Evolutionary conservation across 306 rosid genomes (phyloP).

Genomic region (Coriaria nepalensis): DNA sequence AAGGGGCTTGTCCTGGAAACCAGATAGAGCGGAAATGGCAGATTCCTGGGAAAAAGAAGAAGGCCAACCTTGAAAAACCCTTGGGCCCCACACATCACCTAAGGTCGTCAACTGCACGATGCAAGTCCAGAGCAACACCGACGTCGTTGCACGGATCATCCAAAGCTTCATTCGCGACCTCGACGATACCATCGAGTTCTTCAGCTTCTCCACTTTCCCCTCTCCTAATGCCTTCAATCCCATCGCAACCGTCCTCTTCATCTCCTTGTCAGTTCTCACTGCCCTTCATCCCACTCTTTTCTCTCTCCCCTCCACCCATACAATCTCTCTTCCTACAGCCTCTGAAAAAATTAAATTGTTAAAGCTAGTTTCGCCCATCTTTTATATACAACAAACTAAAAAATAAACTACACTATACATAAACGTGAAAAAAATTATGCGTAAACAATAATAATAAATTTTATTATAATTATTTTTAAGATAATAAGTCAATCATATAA

Average conservation of each 20-base stretch:
- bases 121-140: conserved; percentile 37
- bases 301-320: background rate
- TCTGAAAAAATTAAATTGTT: too few relatives aligned
- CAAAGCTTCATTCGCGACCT: conserved; percentile 30
- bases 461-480: too few relatives aligned
- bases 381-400: too few relatives aligned
- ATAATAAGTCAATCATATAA: too few relatives aligned
- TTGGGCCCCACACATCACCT: conserved; percentile 14
- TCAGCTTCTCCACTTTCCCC: conserved; percentile 24
- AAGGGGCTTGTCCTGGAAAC: conserved; percentile 18
- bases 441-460: too few relatives aligned
- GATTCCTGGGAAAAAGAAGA: conserved; percentile 13
- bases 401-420: too few relatives aligned
- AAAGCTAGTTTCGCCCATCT: too few relatives aligned
- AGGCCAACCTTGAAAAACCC: conserved; percentile 16
- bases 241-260: conserved; percentile 5
- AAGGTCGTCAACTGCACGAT: conserved; percentile 25
- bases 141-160: conserved; percentile 23
- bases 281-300: conserved; percentile 14
- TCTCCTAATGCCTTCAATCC: conserved; percentile 6
- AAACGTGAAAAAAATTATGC: too few relatives aligned
- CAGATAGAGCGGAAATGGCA: conserved; percentile 12
- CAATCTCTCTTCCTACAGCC: too few relatives aligned
- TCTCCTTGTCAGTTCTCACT: conserved; percentile 11
- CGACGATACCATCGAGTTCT: conserved; percentile 21